Percentiles rank a stretch among this genome's conserved stretches.
These are phyloP conservation scores for Porphyra umbilicalis DNA, from an alignment of 31 red algal genomes.

Conservation along the genomic window DNA sequence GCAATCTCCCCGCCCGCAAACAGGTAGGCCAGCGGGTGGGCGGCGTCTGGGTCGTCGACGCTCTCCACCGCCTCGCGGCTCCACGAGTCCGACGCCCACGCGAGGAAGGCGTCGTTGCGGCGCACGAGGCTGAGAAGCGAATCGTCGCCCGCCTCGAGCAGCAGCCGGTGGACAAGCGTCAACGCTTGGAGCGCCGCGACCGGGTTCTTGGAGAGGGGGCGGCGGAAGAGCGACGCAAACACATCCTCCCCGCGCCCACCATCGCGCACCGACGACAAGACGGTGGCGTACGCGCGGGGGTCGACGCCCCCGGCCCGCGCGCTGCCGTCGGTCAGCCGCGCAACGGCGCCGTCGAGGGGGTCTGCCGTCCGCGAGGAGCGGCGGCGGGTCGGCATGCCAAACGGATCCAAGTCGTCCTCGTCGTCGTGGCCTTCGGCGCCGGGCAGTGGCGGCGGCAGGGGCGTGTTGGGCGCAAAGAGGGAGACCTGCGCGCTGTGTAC, in stretches of 20 bases:
- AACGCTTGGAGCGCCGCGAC: conserved; percentile 26
- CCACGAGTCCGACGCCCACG: conserved; percentile 46
- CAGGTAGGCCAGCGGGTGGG: conserved; percentile 8
- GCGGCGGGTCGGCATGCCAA: not conserved
- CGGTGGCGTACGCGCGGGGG: conserved; percentile 17
- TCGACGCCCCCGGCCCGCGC: conserved; percentile 16
- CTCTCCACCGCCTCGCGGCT: conserved; percentile 33
- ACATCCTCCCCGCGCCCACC: conserved; percentile 23
- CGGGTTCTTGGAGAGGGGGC: conserved; percentile 38
- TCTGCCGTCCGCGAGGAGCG: conserved; percentile 10
- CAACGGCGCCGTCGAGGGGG: conserved; percentile 18
- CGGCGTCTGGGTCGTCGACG: not conserved
- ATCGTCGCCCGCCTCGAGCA: conserved; percentile 31
- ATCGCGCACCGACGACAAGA: conserved; percentile 28
- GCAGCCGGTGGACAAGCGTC: conserved; percentile 42
- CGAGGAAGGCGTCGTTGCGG: conserved; percentile 55
- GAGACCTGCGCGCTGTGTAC: not conserved
- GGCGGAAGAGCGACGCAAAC: conserved; percentile 51
- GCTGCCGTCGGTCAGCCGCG: not conserved
- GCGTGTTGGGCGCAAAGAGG: not conserved
- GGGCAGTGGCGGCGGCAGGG: not conserved
- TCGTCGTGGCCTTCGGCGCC: not conserved
- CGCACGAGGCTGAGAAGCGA: conserved; percentile 10
- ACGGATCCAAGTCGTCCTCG: not conserved
- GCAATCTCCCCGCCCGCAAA: conserved; percentile 61